Evolutionary conservation across 345 rosid genomes (phyloP).

Genomic region (Limnanthes douglasii): DNA sequence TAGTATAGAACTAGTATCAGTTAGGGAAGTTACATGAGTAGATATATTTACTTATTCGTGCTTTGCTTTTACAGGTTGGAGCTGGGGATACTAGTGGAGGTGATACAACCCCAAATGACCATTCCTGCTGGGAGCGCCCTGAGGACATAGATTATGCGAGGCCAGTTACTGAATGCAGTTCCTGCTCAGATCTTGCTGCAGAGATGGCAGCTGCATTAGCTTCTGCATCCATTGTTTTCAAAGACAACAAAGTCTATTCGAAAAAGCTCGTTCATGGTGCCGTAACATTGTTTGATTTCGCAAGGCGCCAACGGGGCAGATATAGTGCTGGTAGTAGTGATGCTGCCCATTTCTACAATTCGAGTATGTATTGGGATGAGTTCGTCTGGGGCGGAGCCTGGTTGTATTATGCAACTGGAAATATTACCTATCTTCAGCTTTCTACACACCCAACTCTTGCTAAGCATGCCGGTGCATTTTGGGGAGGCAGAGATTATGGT

Average conservation of each 20-base stretch:
- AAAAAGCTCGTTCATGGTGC: slow-evolving; percentile 94
- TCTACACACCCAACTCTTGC: slow-evolving; percentile 64
- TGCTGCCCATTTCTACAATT: slow-evolving; percentile 56
- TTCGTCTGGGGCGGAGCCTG: slow-evolving; percentile 92
- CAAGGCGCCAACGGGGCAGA: slow-evolving; percentile 64
- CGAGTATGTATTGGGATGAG: slow-evolving; percentile 89
- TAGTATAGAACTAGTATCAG: neutral
- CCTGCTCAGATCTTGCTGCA: slow-evolving; percentile 89
- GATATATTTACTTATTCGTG: neutral
- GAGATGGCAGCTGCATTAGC: slow-evolving; percentile 99
- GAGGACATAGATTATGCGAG: slow-evolving; percentile 89
- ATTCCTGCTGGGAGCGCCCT: slow-evolving; percentile 97
- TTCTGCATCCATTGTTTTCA: slow-evolving; percentile 90
- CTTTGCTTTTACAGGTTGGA: slow-evolving; percentile 46
- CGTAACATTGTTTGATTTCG: slow-evolving; percentile 43
- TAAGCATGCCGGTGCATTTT: slow-evolving; percentile 85
- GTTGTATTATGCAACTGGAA: slow-evolving; percentile 93
- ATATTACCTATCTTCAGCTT: slow-evolving; percentile 50
- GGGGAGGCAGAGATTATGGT: slow-evolving; percentile 81
- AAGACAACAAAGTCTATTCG: slow-evolving; percentile 85
- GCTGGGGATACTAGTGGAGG: slow-evolving; percentile 81
- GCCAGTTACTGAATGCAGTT: slow-evolving; percentile 48
- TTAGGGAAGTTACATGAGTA: neutral
- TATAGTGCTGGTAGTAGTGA: slow-evolving; percentile 65
- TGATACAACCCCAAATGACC: slow-evolving; percentile 54